Percentiles rank a stretch among this genome's conserved stretches.
Evolutionary conservation across 345 rosid genomes (phyloP).

Genomic region (Lenwebbia sp.): DNA sequence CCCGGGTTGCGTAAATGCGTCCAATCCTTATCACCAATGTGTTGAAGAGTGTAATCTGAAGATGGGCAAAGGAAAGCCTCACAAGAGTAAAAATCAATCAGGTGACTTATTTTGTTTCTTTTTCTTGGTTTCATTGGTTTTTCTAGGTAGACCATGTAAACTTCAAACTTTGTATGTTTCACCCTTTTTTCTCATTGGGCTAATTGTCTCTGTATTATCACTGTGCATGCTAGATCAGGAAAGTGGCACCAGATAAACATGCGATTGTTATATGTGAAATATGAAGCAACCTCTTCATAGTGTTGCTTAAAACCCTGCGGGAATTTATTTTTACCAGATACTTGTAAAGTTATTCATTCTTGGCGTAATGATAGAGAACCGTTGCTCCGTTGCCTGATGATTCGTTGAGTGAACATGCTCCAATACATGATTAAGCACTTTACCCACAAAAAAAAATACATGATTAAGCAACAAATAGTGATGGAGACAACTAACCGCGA

Average conservation of each 20-base stretch:
- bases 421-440: not conserved
- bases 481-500: not conserved
- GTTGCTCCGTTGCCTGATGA: not conserved
- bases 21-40: slow-evolving; percentile 55
- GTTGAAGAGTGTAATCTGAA: slow-evolving; percentile 26
- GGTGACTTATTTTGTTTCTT: not conserved
- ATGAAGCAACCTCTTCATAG: not conserved
- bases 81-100: not conserved
- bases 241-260: not conserved
- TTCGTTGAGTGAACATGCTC: not conserved
- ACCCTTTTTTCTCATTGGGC: not conserved
- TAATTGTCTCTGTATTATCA: not conserved
- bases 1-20: slow-evolving; percentile 23
- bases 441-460: no score
- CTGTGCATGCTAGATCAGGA: not conserved
- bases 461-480: not conserved
- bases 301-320: not conserved
- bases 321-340: not conserved
- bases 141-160: not conserved
- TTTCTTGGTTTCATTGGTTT: not conserved
- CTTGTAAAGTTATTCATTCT: not conserved
- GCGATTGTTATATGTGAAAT: not conserved
- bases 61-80: slow-evolving; percentile 4
- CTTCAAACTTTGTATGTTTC: not conserved
- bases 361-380: not conserved